Base-by-base conservation (phyloP, 345 rosid genomes). In the Isatis tinctoria region DNA sequence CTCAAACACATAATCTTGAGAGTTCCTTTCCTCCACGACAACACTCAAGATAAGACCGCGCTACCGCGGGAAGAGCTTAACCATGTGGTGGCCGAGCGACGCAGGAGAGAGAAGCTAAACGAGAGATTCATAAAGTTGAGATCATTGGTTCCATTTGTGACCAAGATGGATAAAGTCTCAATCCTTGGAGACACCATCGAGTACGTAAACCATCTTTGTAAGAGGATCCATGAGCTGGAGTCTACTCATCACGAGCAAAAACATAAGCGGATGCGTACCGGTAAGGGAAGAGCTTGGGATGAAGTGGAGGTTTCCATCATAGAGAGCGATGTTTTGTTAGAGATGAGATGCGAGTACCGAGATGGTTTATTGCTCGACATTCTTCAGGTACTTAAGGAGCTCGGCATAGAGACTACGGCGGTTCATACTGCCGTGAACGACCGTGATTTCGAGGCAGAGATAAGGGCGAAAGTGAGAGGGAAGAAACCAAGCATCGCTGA, bases 161-260 rank as follows among this genome's bases (percentile, higher is more conserved):
- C 98, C 10, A 92, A 96, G 72, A 90, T 96, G 98, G 99, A 96
- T 82, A 96, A 96, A 84, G 97, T 93, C 4, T 96, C 99, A 3
- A 92, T 96, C 65, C 74, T 96, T 6, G 99, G 97, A 4, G 99
- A 96, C 80, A 89, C 99, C 5, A 96, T 96, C 1, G 96, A 90
- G 81, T 96, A 92, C 69, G 85, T 96, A 80, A 92, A 96, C 74
- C 99, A 96, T 70, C 82, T 96, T 6, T 79, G 87, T 8, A 87
- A 85, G 73, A 90, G 87, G 80, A 83, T 92, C 13, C 93, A 89
- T 72, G 99, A 96, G 60, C 79, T 96, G 3, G 99, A 92, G 83
- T 62, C 35, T 33, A 62, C 24, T 53, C 44, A 65, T 16, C 36
- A 51, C 22, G 28, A 35, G 60, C 74, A 54, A 68, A 26, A 60